A percentile compares a stretch with the other conserved stretches of the same genome.
These are phyloP conservation scores for Cystofilobasidium ferigula DNA, from an alignment of 768 basidiomycete genomes.

Conservation along the genomic window DNA sequence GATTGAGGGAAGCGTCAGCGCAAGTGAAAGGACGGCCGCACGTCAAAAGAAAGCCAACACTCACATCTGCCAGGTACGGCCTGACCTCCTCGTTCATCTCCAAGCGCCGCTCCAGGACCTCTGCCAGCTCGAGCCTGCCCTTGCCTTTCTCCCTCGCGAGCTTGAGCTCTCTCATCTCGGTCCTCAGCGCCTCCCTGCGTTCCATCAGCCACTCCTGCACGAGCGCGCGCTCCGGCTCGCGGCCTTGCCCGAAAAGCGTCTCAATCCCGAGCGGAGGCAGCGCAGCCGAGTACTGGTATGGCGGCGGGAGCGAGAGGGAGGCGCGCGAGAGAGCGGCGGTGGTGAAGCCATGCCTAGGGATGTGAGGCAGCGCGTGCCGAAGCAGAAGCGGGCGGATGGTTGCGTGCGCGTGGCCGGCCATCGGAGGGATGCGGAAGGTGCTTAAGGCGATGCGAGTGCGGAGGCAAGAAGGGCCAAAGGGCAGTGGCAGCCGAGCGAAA, in stretches of 20 bases:
- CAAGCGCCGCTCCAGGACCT: slow-evolving; percentile 8
- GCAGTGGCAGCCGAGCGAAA: no score
- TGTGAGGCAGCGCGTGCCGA: slow-evolving; percentile 13
- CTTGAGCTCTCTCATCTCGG: slow-evolving; percentile 9
- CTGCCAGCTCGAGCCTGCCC: neutral
- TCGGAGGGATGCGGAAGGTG: neutral
- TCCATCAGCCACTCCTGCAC: slow-evolving; percentile 11
- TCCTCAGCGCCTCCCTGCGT: neutral
- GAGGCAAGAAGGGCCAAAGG: no score
- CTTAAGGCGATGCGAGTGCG: no score
- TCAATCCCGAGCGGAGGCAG: slow-evolving; percentile 3
- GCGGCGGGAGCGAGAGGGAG: slow-evolving; percentile 19
- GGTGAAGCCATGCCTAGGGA: slow-evolving; percentile 15
- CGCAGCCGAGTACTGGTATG: slow-evolving; percentile 17
- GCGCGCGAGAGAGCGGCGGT: slow-evolving; percentile 15
- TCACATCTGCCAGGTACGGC: slow-evolving; percentile 10
- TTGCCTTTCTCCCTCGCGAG: neutral
- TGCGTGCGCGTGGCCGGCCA: slow-evolving; percentile 2
- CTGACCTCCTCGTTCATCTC: slow-evolving; percentile 19
- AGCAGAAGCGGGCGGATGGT: slow-evolving; percentile 18
- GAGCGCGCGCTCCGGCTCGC: slow-evolving; percentile 10
- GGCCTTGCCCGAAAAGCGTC: slow-evolving; percentile 10
- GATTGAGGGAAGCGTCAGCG: no score
- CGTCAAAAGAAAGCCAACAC: neutral
- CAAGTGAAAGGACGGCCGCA: no score